Percentiles rank a stretch among this genome's conserved stretches.
Evolutionary conservation across 805 yeast genomes (phyloP).

Genomic region (Metschnikowia lachancei): DNA sequence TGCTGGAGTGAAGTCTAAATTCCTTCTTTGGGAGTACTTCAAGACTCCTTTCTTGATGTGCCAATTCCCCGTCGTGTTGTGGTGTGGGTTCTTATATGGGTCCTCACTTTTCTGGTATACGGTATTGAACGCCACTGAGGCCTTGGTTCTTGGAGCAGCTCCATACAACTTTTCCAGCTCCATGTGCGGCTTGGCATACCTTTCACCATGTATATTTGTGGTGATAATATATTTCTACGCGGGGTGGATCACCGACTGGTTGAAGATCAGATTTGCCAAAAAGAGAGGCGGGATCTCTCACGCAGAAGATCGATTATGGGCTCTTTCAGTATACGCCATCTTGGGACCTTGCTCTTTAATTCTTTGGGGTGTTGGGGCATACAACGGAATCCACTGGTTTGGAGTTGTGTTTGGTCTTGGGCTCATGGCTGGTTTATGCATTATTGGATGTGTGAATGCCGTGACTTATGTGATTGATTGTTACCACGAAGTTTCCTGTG

Average conservation of each 20-base stretch:
- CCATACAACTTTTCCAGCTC: conserved; percentile 51
- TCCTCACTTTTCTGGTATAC: conserved; percentile 24
- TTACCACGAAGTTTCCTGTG: conserved; percentile 29
- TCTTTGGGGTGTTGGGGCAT: conserved; percentile 27
- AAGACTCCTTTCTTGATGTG: conserved; percentile 22
- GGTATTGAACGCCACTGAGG: conserved; percentile 25
- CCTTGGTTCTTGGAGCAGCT: conserved; percentile 26
- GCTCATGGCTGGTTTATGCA: conserved; percentile 21
- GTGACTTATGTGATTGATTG: conserved; percentile 28
- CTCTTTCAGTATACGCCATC: conserved; percentile 16
- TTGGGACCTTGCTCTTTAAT: conserved; percentile 19
- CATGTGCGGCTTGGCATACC: conserved; percentile 20
- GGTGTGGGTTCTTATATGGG: conserved; percentile 24
- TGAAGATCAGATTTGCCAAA: conserved; percentile 15
- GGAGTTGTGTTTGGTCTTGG: conserved; percentile 28
- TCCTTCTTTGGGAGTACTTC: conserved; percentile 18
- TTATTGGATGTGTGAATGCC: conserved; percentile 29
- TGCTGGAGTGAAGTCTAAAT: conserved; percentile 11
- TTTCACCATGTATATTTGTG: conserved; percentile 18
- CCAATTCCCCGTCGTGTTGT: conserved; percentile 21
- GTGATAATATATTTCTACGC: conserved; percentile 17
- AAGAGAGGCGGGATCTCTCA: conserved; percentile 15
- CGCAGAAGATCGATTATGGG: conserved; percentile 18
- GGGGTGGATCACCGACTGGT: conserved; percentile 18
- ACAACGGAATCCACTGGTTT: conserved; percentile 24